Percentiles rank a stretch among this genome's conserved stretches.
phyloP scores from a whole-genome alignment of 768 basidiomycete genomes.

The Amanita exitialis region DNA sequence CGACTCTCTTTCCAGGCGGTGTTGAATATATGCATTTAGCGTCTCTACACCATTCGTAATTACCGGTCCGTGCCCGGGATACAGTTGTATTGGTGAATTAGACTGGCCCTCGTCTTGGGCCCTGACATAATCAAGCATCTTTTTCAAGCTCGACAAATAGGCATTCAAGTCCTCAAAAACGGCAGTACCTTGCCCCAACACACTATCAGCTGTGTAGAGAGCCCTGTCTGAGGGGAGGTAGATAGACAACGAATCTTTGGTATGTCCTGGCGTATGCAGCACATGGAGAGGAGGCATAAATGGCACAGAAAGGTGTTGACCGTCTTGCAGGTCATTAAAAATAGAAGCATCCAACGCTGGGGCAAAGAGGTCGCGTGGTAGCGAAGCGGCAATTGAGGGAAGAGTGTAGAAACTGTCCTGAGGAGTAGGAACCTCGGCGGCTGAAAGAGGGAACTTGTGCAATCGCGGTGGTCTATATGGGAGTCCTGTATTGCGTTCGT shows the following conservation, averaged over 20 bases:
- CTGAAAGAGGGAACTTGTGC: conserved; percentile 56
- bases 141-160: conserved; percentile 58
- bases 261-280: conserved; percentile 87
- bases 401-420: conserved; percentile 23
- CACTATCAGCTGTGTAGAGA: conserved; percentile 85
- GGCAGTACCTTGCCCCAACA: conserved; percentile 85
- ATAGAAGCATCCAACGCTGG: conserved; percentile 29
- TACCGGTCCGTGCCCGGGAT: conserved; percentile 85
- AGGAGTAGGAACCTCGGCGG: conserved; percentile 10
- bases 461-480: conserved; percentile 60
- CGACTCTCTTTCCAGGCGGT: conserved; percentile 72
- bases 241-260: conserved; percentile 74
- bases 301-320: conserved; percentile 30
- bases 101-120: conserved; percentile 5
- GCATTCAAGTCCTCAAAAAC: conserved; percentile 76
- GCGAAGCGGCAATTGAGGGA: conserved; percentile 26
- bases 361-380: conserved; percentile 35
- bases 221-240: conserved; percentile 58
- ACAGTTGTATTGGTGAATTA: conserved; percentile 34
- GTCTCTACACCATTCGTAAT: conserved; percentile 49
- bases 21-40: conserved; percentile 66
- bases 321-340: conserved; percentile 52
- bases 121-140: conserved; percentile 37
- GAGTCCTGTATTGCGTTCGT: conserved; percentile 28
- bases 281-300: conserved; percentile 43